Conservation (phyloP, 225 moss, liverwort and hornwort species). For the Takakia lepidozioides region DNA sequence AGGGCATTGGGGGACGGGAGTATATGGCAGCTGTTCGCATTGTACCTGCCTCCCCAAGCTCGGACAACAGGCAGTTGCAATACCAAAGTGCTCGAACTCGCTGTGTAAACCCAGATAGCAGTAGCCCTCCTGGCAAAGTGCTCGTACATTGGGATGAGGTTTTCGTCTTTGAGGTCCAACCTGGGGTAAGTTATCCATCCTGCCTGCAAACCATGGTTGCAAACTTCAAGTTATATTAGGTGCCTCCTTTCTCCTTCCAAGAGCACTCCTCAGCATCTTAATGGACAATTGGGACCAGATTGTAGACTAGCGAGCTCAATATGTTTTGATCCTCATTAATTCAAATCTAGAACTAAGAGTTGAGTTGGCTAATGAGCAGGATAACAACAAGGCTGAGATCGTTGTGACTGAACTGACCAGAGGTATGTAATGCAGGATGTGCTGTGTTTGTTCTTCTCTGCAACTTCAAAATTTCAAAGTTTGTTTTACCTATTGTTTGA, state of each 20-base stretch:
- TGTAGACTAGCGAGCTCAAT: no score
- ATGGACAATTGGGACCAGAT: no score
- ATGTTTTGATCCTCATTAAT: no score
- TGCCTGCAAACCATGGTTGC: no score
- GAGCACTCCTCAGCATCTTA: no score
- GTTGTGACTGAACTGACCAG: slow-evolving; percentile 57
- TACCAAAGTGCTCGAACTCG: slow-evolving; percentile 90
- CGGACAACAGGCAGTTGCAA: slow-evolving; percentile 58
- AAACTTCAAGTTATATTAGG: no score
- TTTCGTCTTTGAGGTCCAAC: slow-evolving; percentile 81
- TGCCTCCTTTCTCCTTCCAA: no score
- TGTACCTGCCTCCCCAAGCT: slow-evolving; percentile 48
- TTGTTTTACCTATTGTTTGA: no score
- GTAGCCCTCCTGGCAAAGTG: slow-evolving; percentile 17
- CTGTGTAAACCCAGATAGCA: slow-evolving; percentile 61
- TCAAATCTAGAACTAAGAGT: no score
- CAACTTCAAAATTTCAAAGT: no score
- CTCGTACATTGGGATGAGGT: slow-evolving; percentile 73
- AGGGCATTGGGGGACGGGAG: slow-evolving; percentile 85
- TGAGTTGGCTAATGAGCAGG: no score
- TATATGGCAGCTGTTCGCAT: slow-evolving; percentile 77
- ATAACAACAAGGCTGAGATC: slow-evolving; percentile 56
- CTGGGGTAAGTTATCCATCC: slow-evolving; percentile 49
- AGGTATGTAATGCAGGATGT: slow-evolving; percentile 26
- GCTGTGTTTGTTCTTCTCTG: no score